phyloP scores from a whole-genome alignment of 805 yeast genomes.

The Spathaspora sp. region DNA sequence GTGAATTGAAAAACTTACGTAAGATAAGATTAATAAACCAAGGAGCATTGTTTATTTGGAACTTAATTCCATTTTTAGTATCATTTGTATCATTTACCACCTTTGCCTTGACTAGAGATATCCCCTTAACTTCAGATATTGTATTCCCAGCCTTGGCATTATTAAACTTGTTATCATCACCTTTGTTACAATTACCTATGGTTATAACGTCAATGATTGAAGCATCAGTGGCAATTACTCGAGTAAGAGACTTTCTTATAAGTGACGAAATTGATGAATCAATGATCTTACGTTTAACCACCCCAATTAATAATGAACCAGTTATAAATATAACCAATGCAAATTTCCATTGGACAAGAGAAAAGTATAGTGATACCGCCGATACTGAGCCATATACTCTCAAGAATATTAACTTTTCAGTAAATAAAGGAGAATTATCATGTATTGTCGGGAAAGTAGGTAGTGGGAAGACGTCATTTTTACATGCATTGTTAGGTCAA shows the following conservation, averaged over 20 bases:
- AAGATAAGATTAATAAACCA: constrained; percentile 42
- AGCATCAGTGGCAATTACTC: constrained; percentile 52
- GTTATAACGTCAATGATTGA: constrained; percentile 56
- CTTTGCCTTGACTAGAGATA: constrained; percentile 41
- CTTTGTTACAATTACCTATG: constrained; percentile 57
- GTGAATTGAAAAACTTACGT: constrained; percentile 50
- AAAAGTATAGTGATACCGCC: constrained; percentile 22
- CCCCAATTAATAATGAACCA: constrained; percentile 11
- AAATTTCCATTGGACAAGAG: constrained; percentile 48
- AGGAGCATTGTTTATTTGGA: constrained; percentile 57
- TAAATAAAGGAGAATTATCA: constrained; percentile 49
- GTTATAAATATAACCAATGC: constrained; percentile 46
- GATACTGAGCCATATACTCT: constrained; percentile 26
- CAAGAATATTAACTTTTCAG: constrained; percentile 44
- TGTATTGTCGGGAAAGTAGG: constrained; percentile 70
- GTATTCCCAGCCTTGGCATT: constrained; percentile 67
- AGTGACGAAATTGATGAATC: constrained; percentile 44
- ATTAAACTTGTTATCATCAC: constrained; percentile 55
- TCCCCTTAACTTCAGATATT: constrained; percentile 62
- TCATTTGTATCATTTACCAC: constrained; percentile 58
- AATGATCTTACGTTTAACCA: constrained; percentile 8
- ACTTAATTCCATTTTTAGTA: constrained; percentile 60
- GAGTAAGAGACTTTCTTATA: constrained; percentile 48
- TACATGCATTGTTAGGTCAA: constrained; percentile 54
- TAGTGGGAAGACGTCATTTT: constrained; percentile 59